phyloP scores from a whole-genome alignment of 176 grass and related monocot species.

The Oryza officinalis region DNA sequence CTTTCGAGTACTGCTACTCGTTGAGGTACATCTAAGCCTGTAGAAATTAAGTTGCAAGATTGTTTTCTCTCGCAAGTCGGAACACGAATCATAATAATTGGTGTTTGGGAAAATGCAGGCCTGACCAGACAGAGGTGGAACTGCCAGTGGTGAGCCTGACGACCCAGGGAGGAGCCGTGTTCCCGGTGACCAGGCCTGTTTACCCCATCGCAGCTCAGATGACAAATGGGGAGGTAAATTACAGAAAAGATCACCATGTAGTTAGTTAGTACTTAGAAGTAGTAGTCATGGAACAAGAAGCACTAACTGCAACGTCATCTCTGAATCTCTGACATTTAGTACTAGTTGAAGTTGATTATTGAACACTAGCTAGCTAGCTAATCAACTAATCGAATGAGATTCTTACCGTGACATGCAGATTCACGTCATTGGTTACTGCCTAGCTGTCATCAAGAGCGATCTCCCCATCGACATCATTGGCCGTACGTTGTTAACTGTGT shows the following conservation, averaged over 20 bases:
- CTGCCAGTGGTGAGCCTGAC: constrained; percentile 43
- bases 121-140: background rate
- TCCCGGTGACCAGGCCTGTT: constrained; percentile 14
- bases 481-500: constrained; percentile 17
- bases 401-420: background rate
- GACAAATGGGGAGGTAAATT: background rate
- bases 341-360: background rate
- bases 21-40: constrained; percentile 15
- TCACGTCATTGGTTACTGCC: constrained; percentile 30
- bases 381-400: background rate
- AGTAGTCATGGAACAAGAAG: background rate
- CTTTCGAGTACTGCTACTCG: constrained; percentile 57
- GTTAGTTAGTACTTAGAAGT: no score
- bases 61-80: no score
- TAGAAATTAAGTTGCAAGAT: no score
- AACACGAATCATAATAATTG: no score
- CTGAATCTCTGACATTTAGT: background rate
- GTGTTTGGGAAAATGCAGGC: background rate
- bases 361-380: no score
- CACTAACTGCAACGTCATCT: background rate
- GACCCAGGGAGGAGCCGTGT: constrained; percentile 44
- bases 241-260: background rate
- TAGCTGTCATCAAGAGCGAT: constrained; percentile 30
- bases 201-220: rapidly evolving
- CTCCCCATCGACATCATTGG: constrained; percentile 58